Percentiles rank a stretch among this genome's conserved stretches.
Evolutionary conservation across 2,329 filamentous ascomycete genomes (phyloP).

Genomic region (Trichothecium roseum): DNA sequence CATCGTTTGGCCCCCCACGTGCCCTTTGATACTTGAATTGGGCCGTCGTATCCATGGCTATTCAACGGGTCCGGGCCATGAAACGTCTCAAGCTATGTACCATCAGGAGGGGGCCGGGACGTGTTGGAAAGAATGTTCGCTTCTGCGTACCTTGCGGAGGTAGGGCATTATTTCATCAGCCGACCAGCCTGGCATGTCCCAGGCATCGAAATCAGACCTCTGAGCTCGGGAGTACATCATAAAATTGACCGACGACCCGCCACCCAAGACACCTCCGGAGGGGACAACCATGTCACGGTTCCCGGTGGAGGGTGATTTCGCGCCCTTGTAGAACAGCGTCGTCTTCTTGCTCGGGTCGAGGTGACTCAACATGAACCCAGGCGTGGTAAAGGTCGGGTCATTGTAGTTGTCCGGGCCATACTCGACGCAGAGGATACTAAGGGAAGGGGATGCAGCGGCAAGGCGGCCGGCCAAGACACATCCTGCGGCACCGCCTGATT

Average conservation of each 20-base stretch:
- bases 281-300: conserved; percentile 15
- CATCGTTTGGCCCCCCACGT: conserved; percentile 27
- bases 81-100: conserved; percentile 42
- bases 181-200: conserved; percentile 22
- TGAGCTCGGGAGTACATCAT: conserved; percentile 22
- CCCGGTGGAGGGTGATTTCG: conserved; percentile 12
- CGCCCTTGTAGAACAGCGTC: conserved; percentile 15
- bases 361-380: conserved; percentile 14
- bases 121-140: background rate
- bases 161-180: conserved; percentile 19
- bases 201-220: conserved; percentile 19
- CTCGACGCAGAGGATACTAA: conserved; percentile 21
- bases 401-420: conserved; percentile 16
- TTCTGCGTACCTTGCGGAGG: conserved; percentile 16
- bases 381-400: conserved; percentile 15
- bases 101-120: background rate
- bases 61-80: conserved; percentile 31
- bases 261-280: conserved; percentile 16
- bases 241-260: conserved; percentile 21
- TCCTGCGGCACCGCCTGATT: conserved; percentile 18
- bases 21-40: conserved; percentile 39
- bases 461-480: conserved; percentile 19
- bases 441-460: conserved; percentile 14
- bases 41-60: conserved; percentile 42
- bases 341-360: conserved; percentile 12